Evolutionary conservation across 148 eudicot genomes (phyloP), one percentile per base, ranked within the genome.

Genomic region (Pharnaceum exiguum): DNA sequence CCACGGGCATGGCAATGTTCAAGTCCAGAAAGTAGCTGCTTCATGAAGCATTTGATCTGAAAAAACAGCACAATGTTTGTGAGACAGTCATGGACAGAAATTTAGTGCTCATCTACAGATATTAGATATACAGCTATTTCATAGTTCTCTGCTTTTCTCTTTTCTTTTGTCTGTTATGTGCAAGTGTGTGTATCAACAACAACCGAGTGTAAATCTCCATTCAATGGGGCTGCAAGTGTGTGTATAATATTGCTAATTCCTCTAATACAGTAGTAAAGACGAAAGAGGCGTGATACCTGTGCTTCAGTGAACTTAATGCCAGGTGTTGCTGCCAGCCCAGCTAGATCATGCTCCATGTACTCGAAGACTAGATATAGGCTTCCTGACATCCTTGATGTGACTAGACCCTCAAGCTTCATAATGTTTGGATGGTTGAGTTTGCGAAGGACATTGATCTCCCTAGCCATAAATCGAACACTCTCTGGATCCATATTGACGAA

Each of bases 391-490:
- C 82, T 82, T 3, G 96, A 85, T 16, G 87, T 77, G 63, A 85
- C 96, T 33, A 89, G 44, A 67, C 82, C 73, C 58, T 89, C 89
- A 56, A 89, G 87, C 60, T 83, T 89, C 87, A 89, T 89, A 24
- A 85, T 71, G 64, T 89, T 89, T 54, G 96, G 96, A 68, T 89
- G 96, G 57, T 85, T 90, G 30, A 89, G 72, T 63, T 75, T 80
- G 19, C 96, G 83, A 57, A 89, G 67, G 46, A 89, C 77, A 59
- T 55, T 67, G 44, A 89, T 89, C 70, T 89, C 96, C 73, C 96
- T 79, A 26, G 96, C 96, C 96, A 89, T 89, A 74, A 89, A 88
- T 28, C 96, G 93, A 24, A 89, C 93, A 38, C 96, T 89, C 57
- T 82, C 96, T 51, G 89, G 93, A 57, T 89, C 96, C 96, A 89